Base-by-base conservation (phyloP, 352 stramenopile species). In the Phytophthora sp. region DNA sequence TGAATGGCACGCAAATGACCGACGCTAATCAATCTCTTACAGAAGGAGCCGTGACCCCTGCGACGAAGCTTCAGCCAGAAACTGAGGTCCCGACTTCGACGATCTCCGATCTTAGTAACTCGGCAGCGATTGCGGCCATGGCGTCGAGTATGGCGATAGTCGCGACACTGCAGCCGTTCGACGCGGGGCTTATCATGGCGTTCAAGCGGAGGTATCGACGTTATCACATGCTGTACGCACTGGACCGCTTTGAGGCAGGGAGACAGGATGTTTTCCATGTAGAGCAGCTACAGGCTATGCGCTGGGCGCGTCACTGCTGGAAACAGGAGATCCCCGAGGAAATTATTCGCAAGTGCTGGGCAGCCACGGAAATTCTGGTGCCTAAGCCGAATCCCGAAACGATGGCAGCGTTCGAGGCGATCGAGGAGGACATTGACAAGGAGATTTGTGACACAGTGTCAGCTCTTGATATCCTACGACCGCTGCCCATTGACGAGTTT, bases 131-230 rank as follows among this genome's bases (percentile, higher is more conserved):
- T 42, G 47, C 49, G 20, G 42, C 52, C 0, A 71, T 72, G 46
- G 36, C 47, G 33, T 57, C 66, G 13, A 30, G 30, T 7, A 63
- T 67, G 49, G 45, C 66, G 27, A 69, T 61, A 27, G 39, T 27
- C 47, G 49, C 52, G 16, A 67, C 57, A 30, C 26, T 78, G 46
- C 73, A 82, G 53, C 79, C 66, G 15, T 53, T 88, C 16, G 76
- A 84, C 36, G 71, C 66, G 5, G 74, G 79, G 3, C 71, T 88
- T 20, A 70, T 85, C 13, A 61, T 61, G 44, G 66, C 71, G 38
- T 83, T 88, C 63, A 88, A 88, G 66, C 72, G 72, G 9, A 63
- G 77, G 38, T 88, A 84, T 70, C 74, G 75, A 2, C 69, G 79
- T 27, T 80, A 86, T 58, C 76, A 85, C 55, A 71, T 86, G 69